Evolutionary conservation across 306 rosid genomes (phyloP), one percentile per base, ranked within the genome.

Genomic region (Gastrolobium bilobum): DNA sequence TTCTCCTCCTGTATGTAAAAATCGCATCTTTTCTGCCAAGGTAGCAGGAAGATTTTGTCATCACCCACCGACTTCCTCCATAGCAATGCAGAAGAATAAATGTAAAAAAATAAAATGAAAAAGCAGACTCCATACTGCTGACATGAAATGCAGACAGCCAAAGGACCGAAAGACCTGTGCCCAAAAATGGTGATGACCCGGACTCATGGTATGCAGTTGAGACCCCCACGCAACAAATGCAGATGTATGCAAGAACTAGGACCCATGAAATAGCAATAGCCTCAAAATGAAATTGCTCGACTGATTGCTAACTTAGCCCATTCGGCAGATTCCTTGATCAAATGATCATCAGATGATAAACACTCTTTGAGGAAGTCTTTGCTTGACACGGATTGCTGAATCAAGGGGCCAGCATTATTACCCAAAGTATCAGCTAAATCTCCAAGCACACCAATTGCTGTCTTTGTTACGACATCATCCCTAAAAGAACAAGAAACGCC

Each of bases 391-490:
- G 97, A 91, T 75, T 91, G 96, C 90, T 91, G 87, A 84, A 94
- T 90, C 84, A 94, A 72, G 10, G 90, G 85, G 58, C 90, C 94
- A 20, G 97, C 95, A 79, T 79, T 87, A 53, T 62, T 76, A 48
- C 97, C 97, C 81, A 94, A 77, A 3, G 97, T 94, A 88, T 94
- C 98, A 7, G 98, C 98, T 14, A 94, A 80, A 84, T 94, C 97
- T 66, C 98, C 98, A 48, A 94, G 97, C 68, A 94, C 94, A 33
- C 98, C 98, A 68, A 94, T 94, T 11, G 98, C 97, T 14, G 97
- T 89, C 87, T 89, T 94, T 8, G 87, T 90, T 87, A 94, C 96
- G 14, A 79, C 78, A 81, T 94, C 97, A 81, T 94, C 98, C 98
- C 98, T 94, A 73, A 11, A 86, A 80, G 29, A 15, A 86, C 63